Evolutionary conservation across 2,329 filamentous ascomycete genomes (phyloP).

Genomic region (Hymenoscyphus linearis): DNA sequence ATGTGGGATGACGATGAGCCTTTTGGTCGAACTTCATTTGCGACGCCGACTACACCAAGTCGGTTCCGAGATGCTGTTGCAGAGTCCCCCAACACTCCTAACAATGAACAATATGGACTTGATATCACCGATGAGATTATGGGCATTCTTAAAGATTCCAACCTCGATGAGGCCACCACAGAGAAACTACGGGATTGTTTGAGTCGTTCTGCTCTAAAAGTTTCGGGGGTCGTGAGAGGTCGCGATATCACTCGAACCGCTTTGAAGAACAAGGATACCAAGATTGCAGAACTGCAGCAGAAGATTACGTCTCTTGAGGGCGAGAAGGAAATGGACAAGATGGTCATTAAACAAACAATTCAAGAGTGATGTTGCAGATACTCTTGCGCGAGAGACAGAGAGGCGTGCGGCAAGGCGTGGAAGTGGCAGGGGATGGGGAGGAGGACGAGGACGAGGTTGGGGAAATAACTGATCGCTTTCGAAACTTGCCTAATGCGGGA

Average conservation of each 20-base stretch:
- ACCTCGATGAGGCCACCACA: slow-evolving; percentile 36
- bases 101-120: slow-evolving; percentile 15
- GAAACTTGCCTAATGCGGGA: no score
- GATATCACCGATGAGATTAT: slow-evolving; percentile 45
- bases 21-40: slow-evolving; percentile 19
- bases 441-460: neutral
- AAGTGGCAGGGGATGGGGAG: neutral
- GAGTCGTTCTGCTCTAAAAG: slow-evolving; percentile 50
- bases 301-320: slow-evolving; percentile 53
- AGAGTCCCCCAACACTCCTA: neutral
- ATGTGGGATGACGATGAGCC: slow-evolving; percentile 25
- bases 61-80: slow-evolving; percentile 17
- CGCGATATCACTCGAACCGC: slow-evolving; percentile 60
- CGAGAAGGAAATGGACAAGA: slow-evolving; percentile 48
- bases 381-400: neutral
- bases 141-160: slow-evolving; percentile 41
- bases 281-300: slow-evolving; percentile 61
- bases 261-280: slow-evolving; percentile 58
- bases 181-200: slow-evolving; percentile 41
- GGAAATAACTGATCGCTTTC: neutral
- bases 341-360: slow-evolving; percentile 33
- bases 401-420: neutral
- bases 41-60: slow-evolving; percentile 24
- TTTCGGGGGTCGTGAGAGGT: slow-evolving; percentile 57
- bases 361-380: slow-evolving; percentile 6